phyloP scores from a whole-genome alignment of 495 filamentous ascomycete species.

The Tuber umbilicatum region DNA sequence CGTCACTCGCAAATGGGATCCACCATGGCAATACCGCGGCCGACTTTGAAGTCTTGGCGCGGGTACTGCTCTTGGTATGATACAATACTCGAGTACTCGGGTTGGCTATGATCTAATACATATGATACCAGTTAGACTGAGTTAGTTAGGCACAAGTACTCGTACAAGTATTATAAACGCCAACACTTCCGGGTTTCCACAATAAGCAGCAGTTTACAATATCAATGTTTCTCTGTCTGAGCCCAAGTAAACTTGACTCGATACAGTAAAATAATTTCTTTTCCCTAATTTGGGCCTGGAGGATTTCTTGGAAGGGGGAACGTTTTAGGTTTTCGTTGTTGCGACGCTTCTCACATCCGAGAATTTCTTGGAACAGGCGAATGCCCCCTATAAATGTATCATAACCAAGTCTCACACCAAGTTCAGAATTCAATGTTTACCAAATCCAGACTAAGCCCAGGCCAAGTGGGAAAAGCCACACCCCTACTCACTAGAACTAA shows the following conservation, averaged over 20 bases:
- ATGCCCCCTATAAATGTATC: neutral
- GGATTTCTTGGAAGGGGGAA: neutral
- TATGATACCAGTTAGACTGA: too few relatives aligned
- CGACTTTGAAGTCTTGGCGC: neutral
- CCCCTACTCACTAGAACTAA: constrained; percentile 22
- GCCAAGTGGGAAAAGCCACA: constrained; percentile 19
- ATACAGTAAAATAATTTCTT: neutral
- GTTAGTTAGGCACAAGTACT: neutral
- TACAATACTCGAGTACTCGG: neutral
- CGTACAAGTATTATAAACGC: too few relatives aligned
- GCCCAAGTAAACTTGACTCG: neutral
- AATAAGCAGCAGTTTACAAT: neutral
- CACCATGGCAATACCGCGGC: neutral
- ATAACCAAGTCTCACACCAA: neutral
- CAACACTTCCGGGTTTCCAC: neutral
- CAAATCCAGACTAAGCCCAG: constrained; percentile 23
- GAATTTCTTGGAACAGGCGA: neutral
- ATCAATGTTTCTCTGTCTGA: neutral
- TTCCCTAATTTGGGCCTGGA: neutral
- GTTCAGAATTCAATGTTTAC: constrained; percentile 16
- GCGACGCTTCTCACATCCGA: neutral
- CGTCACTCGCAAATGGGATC: too few relatives aligned
- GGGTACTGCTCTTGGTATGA: neutral
- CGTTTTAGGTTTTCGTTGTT: neutral
- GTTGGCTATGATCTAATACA: neutral